Evolutionary conservation across 1,139 yeast species (phyloP), one percentile per base, ranked within the genome.

Genomic region (Geotrichum bryndzae): DNA sequence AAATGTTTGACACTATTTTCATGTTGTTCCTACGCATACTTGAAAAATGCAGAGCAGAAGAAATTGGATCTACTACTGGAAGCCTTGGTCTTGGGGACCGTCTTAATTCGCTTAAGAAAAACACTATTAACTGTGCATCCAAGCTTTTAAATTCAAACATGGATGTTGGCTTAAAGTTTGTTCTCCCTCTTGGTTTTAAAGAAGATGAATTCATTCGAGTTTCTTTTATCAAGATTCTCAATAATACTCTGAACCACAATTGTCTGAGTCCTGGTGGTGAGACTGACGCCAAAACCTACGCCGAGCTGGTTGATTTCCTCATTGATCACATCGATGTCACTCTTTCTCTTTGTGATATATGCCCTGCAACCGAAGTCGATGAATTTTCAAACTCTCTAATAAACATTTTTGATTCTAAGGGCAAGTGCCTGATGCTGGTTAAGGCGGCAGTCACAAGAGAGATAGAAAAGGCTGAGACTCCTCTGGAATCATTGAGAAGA

Each of bases 101-200:
- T 68, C 76, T 84, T 33, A 78, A 81, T 41, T 73, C 77, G 13
- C 79, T 88, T 38, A 82, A 85, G 33, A 89, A 86, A 31, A 84
- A 87, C 70, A 84, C 88, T n/a, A 83, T 89, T 60, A 77, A 79
- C 50, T 83, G 90, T 51, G 78, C 90, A 56, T 84, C 92, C 1
- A 87, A 87, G 67, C 73, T 90, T 53, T 77, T 90, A 58, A 86
- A 83, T 67, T 82, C 88, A 11, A 91, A 90, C 69, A 84, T 87
- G 1, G 91, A 87, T 65, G 85, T 88, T 57, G 96, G 96, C 10
- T 79, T 90, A 70, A 85, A 84, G 61, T 84, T 84, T 72, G 91
- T 92, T 0, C 74, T 90, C 18, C 91, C 95, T 0, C 79, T 90
- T 70, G 96, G 96, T 0, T 88, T 85, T 68, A 90, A 90, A 68